These are phyloP conservation scores for Leccinum fibrillosum DNA, from an alignment of 768 basidiomycete genomes.

Conservation along the genomic window DNA sequence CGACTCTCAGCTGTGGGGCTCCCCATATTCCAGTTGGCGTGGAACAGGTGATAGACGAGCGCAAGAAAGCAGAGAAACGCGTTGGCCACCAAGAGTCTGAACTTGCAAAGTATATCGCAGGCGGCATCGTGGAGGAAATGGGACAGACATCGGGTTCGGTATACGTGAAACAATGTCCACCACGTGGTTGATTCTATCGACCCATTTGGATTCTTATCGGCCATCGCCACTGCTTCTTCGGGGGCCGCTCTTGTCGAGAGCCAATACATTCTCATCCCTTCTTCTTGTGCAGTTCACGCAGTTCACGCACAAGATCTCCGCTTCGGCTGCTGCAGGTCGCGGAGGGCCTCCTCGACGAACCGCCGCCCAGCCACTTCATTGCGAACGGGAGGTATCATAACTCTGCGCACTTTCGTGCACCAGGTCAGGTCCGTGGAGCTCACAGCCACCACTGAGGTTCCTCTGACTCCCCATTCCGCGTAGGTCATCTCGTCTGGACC, in stretches of 20 bases:
- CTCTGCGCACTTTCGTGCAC: too few species aligned
- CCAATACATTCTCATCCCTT: constrained; percentile 49
- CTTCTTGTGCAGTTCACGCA: constrained; percentile 33
- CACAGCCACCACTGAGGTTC: too few species aligned
- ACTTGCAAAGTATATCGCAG: constrained; percentile 50
- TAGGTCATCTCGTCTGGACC: too few species aligned
- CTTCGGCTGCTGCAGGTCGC: too few species aligned
- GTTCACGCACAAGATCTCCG: too few species aligned
- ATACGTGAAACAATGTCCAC: constrained; percentile 49
- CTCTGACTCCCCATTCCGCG: too few species aligned
- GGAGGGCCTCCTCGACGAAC: too few species aligned
- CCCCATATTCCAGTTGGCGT: constrained; percentile 68
- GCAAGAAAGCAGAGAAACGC: constrained; percentile 64
- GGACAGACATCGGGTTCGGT: constrained; percentile 20
- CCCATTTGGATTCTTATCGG: constrained; percentile 55
- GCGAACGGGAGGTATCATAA: too few species aligned
- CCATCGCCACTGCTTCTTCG: constrained; percentile 50
- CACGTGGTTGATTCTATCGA: constrained; percentile 60
- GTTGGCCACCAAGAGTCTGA: constrained; percentile 65
- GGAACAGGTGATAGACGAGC: constrained; percentile 60
- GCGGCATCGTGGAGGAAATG: constrained; percentile 39
- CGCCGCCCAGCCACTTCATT: too few species aligned
- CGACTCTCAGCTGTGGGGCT: constrained; percentile 64
- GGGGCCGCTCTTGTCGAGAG: constrained; percentile 21
- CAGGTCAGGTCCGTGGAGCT: too few species aligned